Conservation (phyloP, 73 alveolate genomes). For the Blepharisma japonicum region DNA sequence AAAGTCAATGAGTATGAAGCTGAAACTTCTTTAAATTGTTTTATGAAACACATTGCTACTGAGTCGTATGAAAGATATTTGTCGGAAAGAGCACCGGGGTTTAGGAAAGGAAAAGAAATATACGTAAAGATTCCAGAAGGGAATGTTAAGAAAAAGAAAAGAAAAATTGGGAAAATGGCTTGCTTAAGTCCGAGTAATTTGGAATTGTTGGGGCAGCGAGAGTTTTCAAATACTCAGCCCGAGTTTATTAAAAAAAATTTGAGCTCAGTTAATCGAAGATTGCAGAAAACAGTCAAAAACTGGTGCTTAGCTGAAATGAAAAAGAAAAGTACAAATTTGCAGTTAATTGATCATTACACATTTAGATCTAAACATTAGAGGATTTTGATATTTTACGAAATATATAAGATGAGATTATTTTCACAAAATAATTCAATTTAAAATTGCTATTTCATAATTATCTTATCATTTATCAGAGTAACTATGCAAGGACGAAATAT, state of each 20-base stretch:
- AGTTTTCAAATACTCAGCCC: background rate
- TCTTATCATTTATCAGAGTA: too few relatives aligned
- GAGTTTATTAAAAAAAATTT: background rate
- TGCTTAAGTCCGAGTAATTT: background rate
- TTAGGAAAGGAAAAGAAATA: constrained; percentile 26
- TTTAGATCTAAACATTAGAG: background rate
- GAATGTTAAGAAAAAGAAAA: background rate
- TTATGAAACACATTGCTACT: constrained; percentile 22
- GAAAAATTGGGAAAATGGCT: background rate
- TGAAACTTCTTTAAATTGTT: constrained; percentile 21
- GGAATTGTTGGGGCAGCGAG: constrained; percentile 9
- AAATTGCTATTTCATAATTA: too few relatives aligned
- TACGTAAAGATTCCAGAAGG: background rate
- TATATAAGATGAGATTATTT: too few relatives aligned
- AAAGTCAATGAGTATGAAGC: constrained; percentile 22
- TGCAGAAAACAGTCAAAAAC: background rate
- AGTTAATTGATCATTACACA: constrained; percentile 24
- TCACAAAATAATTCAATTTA: too few relatives aligned
- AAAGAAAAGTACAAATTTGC: background rate
- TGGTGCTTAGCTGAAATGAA: constrained; percentile 18
- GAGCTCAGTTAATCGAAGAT: background rate
- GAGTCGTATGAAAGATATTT: constrained; percentile 11
- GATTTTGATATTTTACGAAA: too few relatives aligned
- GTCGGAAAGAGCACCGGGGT: background rate
- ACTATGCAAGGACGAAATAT: too few relatives aligned